Percentiles rank a stretch among this genome's conserved stretches.
Conservation (phyloP, 306 rosid species). For the Comarum palustre region DNA sequence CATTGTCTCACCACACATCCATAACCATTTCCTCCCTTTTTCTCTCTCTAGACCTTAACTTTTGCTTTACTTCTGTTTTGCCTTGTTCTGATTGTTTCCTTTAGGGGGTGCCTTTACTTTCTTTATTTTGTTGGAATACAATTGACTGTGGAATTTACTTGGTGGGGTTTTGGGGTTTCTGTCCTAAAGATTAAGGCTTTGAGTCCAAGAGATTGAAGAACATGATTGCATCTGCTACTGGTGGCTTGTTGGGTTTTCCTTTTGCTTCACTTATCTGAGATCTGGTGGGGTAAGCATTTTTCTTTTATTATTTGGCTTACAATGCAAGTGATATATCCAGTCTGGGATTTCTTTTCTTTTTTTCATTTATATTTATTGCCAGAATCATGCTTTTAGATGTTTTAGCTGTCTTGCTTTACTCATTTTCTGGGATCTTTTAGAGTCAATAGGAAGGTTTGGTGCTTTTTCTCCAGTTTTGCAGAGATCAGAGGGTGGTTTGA, state of each 20-base stretch:
- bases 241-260: constrained; percentile 47
- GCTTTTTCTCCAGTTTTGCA: constrained; percentile 15
- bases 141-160: constrained; percentile 33
- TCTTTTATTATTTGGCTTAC: constrained; percentile 33
- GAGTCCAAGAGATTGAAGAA: constrained; percentile 46
- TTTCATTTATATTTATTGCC: constrained; percentile 15
- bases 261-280: constrained; percentile 59
- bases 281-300: constrained; percentile 58
- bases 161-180: constrained; percentile 17
- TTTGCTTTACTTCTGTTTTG: constrained; percentile 36
- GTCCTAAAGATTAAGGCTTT: constrained; percentile 40
- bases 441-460: constrained; percentile 30
- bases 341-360: constrained; percentile 27
- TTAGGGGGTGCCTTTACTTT: constrained; percentile 20
- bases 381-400: constrained; percentile 24
- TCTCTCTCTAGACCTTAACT: constrained; percentile 11
- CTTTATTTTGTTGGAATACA: constrained; percentile 19
- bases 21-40: neutral
- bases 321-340: constrained; percentile 44
- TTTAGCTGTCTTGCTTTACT: constrained; percentile 42
- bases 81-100: constrained; percentile 14
- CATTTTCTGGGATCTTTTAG: constrained; percentile 31
- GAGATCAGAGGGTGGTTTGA: constrained; percentile 34
- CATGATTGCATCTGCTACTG: constrained; percentile 48
- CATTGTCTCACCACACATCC: constrained; percentile 5